phyloP scores from a whole-genome alignment of 106 monocot species.

The Xerophyta viscosa region DNA sequence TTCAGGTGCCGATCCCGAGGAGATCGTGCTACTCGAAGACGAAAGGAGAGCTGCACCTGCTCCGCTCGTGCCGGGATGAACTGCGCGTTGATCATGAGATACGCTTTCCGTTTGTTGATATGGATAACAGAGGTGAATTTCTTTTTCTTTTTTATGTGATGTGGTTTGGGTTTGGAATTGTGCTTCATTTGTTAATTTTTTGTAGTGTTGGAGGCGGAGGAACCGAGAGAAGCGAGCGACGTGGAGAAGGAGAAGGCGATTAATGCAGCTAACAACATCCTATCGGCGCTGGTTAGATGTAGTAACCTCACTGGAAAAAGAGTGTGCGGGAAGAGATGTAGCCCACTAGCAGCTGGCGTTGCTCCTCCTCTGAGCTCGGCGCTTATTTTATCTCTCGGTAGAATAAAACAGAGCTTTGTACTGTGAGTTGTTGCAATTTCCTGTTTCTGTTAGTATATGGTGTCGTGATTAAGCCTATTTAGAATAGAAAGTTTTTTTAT shows the following conservation, averaged over 20 bases:
- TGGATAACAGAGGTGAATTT: conserved; percentile 39
- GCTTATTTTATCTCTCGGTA: conserved; percentile 80
- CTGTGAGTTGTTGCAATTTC: conserved; percentile 82
- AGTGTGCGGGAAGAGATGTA: conserved; percentile 52
- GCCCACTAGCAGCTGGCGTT: conserved; percentile 20
- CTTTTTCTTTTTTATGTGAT: background rate
- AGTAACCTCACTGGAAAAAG: conserved; percentile 55
- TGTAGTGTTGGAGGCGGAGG: conserved; percentile 62
- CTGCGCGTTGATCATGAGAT: conserved; percentile 29
- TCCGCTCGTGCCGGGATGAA: conserved; percentile 51
- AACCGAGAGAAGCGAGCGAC: conserved; percentile 52
- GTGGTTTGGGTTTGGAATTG: background rate
- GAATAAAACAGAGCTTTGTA: conserved; percentile 99
- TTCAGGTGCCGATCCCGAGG: conserved; percentile 65
- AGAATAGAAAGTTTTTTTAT: background rate
- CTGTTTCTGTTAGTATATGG: conserved; percentile 7
- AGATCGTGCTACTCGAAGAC: background rate
- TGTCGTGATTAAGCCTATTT: background rate
- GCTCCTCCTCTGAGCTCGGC: conserved; percentile 49
- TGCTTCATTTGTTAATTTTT: background rate
- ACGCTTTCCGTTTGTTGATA: conserved; percentile 37
- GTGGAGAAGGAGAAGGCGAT: conserved; percentile 67
- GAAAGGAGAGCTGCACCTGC: conserved; percentile 8
- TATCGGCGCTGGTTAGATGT: conserved; percentile 48
- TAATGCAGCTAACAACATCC: conserved; percentile 42